A percentile compares a stretch with the other conserved stretches of the same genome.
phyloP scores from a whole-genome alignment of 129 eudicot genomes.

The Centaurea solstitialis region DNA sequence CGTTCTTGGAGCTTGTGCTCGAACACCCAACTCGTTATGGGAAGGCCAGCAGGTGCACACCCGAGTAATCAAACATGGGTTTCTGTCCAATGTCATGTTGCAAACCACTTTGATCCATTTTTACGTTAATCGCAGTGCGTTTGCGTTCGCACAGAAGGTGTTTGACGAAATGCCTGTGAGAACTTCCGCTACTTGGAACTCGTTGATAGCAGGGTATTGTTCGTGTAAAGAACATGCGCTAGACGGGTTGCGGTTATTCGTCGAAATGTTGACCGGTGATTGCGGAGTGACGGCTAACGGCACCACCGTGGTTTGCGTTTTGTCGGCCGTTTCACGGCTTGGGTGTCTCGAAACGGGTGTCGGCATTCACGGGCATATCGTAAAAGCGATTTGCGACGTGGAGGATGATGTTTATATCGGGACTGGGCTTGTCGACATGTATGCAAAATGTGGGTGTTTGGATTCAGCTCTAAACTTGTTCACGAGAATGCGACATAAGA shows the following conservation, averaged over 20 bases:
- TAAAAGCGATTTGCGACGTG: slow-evolving; percentile 20
- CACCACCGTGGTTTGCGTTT: slow-evolving; percentile 39
- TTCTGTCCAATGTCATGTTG: slow-evolving; percentile 18
- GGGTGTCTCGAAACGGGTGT: slow-evolving; percentile 33
- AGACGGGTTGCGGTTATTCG: slow-evolving; percentile 20
- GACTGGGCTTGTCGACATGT: slow-evolving; percentile 52
- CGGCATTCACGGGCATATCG: slow-evolving; percentile 39
- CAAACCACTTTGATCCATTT: slow-evolving; percentile 43
- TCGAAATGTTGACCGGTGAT: slow-evolving; percentile 32
- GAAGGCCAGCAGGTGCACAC: slow-evolving; percentile 42
- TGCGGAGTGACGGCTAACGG: slow-evolving; percentile 17
- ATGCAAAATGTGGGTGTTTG: slow-evolving; percentile 43
- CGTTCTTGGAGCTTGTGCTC: slow-evolving; percentile 49
- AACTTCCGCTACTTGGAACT: slow-evolving; percentile 42
- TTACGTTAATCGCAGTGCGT: slow-evolving; percentile 25
- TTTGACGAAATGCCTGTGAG: slow-evolving; percentile 45
- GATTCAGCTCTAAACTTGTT: slow-evolving; percentile 26
- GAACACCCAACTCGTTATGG: slow-evolving; percentile 17
- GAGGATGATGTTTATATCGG: slow-evolving; percentile 42
- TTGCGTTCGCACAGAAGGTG: slow-evolving; percentile 38
- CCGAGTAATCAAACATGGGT: slow-evolving; percentile 33
- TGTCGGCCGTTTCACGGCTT: slow-evolving; percentile 38
- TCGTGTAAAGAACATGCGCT: slow-evolving; percentile 22
- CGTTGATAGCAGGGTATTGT: slow-evolving; percentile 41
- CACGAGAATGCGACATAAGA: slow-evolving; percentile 34